Conservation (phyloP, 768 basidiomycete species). For the Boletus sp. region DNA sequence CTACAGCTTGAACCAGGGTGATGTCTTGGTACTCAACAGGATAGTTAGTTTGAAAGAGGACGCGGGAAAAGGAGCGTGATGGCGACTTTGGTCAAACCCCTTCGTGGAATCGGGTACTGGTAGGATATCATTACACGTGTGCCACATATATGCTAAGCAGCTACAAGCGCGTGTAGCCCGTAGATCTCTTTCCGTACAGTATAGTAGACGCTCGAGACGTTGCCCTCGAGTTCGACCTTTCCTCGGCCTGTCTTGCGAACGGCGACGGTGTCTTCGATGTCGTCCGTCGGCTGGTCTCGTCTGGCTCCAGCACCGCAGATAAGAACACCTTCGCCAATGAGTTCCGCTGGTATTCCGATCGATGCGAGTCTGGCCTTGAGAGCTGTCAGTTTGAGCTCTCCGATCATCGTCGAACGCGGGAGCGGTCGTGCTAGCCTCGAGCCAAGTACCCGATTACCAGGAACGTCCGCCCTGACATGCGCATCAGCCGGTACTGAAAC, state of each 20-base stretch:
- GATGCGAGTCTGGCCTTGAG: constrained; percentile 78
- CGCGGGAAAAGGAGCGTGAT: constrained; percentile 58
- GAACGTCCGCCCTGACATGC: constrained; percentile 21
- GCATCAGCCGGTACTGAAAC: constrained; percentile 29
- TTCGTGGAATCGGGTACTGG: background rate
- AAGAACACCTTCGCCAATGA: constrained; percentile 96
- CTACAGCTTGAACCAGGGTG: constrained; percentile 58
- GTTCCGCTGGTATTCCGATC: constrained; percentile 83
- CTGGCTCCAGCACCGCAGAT: constrained; percentile 73
- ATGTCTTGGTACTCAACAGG: constrained; percentile 83
- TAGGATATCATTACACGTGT: constrained; percentile 11
- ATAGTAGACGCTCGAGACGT: constrained; percentile 86
- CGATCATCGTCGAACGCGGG: constrained; percentile 93
- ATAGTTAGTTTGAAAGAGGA: constrained; percentile 97
- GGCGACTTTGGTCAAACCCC: background rate
- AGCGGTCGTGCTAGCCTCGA: constrained; percentile 65
- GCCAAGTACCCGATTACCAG: constrained; percentile 50
- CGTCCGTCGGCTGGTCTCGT: constrained; percentile 40
- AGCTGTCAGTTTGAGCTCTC: constrained; percentile 89
- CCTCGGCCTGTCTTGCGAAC: constrained; percentile 87
- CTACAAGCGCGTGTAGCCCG: constrained; percentile 84
- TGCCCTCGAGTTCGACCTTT: constrained; percentile 86
- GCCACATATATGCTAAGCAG: constrained; percentile 41
- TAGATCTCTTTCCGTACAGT: constrained; percentile 88
- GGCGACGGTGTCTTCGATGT: constrained; percentile 69